Evolutionary conservation across 768 basidiomycete genomes (phyloP), one percentile per base, ranked within the genome.

Genomic region (Leccinum boreale): DNA sequence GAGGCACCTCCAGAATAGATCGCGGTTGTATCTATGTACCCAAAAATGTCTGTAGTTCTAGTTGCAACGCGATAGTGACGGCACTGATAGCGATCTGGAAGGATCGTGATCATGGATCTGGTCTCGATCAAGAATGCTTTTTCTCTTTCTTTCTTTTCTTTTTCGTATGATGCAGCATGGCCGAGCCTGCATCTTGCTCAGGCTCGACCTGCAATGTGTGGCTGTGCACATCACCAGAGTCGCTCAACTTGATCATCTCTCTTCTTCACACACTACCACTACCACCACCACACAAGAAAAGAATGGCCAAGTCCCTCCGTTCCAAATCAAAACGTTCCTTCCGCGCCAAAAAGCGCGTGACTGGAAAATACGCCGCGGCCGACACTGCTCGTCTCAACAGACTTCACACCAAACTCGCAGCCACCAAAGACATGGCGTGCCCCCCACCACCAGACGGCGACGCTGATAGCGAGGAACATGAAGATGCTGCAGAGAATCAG

Each of bases 261-360:
- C 17, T n/a, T n/a, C 17, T 46, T 24, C 45, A 46, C 45, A 21
- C 45, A 46, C 45, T 15, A 46, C 23, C 17, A 23, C 21, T 21
- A 39, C 5, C 14, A 36, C 10, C 35, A 36, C 35, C 14, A 36
- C 21, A 11, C 44, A 21, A 21, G 12, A 17, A n/a, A 29, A n/a
- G 21, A 42, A 64, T 94, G 91, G 91, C 88, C 45, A 94, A 94
- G 78, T 92, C 90, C 46, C 80, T 83, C 42, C 79, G 92, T 67
- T 90, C 90, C 7, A 94, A 94, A 75, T 79, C 82, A 50, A 94
- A 93, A 69, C 87, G 92, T 29, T 74, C 81, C 14, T 90, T 83
- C 73, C 87, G 91, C 63, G 78, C 85, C 14, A 86, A 88, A 65
- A 93, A 93, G 72, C 85, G 91, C 58, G 81, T 86, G 67, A 72